Conservation (phyloP, 140 eudicot species). For the Senecio squalidus region DNA sequence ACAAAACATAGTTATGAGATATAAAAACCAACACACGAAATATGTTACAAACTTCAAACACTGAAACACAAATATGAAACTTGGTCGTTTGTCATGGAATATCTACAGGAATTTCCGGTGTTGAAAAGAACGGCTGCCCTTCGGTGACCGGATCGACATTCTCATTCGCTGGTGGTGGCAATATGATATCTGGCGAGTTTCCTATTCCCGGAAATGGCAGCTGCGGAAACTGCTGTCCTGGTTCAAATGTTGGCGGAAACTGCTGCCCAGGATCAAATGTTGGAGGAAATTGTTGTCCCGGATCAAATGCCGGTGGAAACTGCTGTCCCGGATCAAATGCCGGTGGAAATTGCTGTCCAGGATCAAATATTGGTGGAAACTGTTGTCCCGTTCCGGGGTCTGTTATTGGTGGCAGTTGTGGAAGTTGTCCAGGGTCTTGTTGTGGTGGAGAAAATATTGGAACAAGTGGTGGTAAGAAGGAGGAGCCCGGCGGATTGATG, state of each 20-base stretch:
- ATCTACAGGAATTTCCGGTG: conserved; percentile 14
- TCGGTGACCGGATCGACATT: conserved; percentile 8
- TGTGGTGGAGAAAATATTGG: conserved; percentile 29
- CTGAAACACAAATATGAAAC: no score
- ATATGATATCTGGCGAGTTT: conserved; percentile 15
- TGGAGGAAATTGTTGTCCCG: conserved; percentile 28
- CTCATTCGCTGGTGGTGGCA: conserved; percentile 27
- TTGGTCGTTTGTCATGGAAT: conserved; percentile 13
- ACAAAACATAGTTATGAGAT: no score
- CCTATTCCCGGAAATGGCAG: conserved; percentile 19
- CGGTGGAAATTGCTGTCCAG: conserved; percentile 8
- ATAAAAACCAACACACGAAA: no score
- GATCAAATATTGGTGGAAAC: neutral
- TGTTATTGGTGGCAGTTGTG: conserved; percentile 9
- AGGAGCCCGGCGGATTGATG: conserved; percentile 18
- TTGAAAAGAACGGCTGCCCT: conserved; percentile 12
- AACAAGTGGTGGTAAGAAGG: conserved; percentile 23
- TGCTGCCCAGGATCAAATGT: conserved; percentile 10
- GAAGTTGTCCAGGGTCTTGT: conserved; percentile 1
- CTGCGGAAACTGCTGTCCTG: conserved; percentile 5
- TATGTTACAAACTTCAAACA: no score
- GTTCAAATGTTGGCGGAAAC: conserved; percentile 1
- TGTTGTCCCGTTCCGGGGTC: conserved; percentile 16
- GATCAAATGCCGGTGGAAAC: conserved; percentile 1
- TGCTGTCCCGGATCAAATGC: neutral